Percentiles rank a stretch among this genome's conserved stretches.
Evolutionary conservation across 352 stramenopile species (phyloP).

Genomic region (Elongisporangium senticosum): DNA sequence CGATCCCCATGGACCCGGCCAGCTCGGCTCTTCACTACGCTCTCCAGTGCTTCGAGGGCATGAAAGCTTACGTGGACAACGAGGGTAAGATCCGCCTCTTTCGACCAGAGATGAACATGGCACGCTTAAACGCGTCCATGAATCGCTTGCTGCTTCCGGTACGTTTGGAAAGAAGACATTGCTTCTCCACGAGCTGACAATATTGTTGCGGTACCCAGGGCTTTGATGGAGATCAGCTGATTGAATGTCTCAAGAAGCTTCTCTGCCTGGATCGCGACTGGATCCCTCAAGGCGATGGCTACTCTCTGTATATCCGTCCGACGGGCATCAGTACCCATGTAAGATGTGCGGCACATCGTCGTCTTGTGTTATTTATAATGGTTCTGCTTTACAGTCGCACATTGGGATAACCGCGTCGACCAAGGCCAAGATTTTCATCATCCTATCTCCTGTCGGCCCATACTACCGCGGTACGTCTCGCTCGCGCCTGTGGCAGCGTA

Average conservation of each 20-base stretch:
- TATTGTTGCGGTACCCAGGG: too few species aligned
- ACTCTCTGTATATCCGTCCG: constrained; percentile 95
- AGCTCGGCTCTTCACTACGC: constrained; percentile 93
- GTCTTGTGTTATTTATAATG: too few species aligned
- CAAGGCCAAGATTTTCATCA: constrained; percentile 93
- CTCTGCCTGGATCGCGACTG: constrained; percentile 87
- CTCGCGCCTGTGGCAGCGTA: too few species aligned
- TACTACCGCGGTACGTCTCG: constrained; percentile 88
- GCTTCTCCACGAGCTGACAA: too few species aligned
- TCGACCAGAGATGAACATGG: constrained; percentile 96
- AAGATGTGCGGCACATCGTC: constrained; percentile 74
- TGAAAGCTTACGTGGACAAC: constrained; percentile 91
- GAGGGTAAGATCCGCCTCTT: constrained; percentile 91
- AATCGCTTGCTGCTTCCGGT: constrained; percentile 85
- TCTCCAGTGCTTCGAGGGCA: constrained; percentile 93
- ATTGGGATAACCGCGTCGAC: constrained; percentile 41
- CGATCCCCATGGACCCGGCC: constrained; percentile 90
- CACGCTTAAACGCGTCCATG: constrained; percentile 93
- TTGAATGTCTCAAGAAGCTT: constrained; percentile 86
- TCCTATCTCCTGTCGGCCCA: constrained; percentile 94
- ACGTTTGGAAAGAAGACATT: constrained; percentile 7
- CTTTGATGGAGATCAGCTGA: constrained; percentile 90
- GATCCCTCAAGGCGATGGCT: constrained; percentile 93
- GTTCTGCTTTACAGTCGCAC: too few species aligned
- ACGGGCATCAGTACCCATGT: constrained; percentile 92